Base-by-base conservation (phyloP, 2,329 filamentous ascomycete species). In the Colletotrichum scovillei region DNA sequence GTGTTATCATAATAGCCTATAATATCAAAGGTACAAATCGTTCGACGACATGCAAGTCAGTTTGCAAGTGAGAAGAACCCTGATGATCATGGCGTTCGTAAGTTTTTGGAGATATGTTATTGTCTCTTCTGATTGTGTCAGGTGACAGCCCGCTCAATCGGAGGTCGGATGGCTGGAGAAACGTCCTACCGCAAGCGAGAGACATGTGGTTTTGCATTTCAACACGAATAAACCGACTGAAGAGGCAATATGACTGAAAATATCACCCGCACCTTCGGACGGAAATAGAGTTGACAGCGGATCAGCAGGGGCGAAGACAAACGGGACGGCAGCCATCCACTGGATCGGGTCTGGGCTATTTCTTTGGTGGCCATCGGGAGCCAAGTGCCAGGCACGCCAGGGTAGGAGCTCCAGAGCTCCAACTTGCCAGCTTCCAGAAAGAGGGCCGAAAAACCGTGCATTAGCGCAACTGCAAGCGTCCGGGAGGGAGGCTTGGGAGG, bases 231-330 rank as follows among this genome's bases (percentile, higher is more conserved):
- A 30, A 22, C 32, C 26, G 19, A 22, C 8, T 26, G 28, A 63
- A 53, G 52, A 63, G 22, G 60, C 42, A 11, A 62, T 35, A 42
- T 57, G 38, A 9, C 74, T 67, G 75, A 46, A 78, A 83, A 75
- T 83, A 80, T 19, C 60, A 5, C 8, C 19, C 67, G 82, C 84
- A 71, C 78, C 83, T 73, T 72, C 83, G 72, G 79, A 76, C 49
- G 55, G 55, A 63, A 67, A 63, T 30, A 66, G 72, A 67, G 55
- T 70, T 73, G 66, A n/a, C 55, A 70, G 59, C 59, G 46, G 57
- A 49, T 26, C 49, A 69, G 53, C 38, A 55, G 28, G 24, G 58
- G 30, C 14, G 28, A 26, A 58, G 32, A 24, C 65, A 53, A 72
- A 59, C 38, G 38, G 52, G 53, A 69, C 42, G 70, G 60, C 30